phyloP scores from a whole-genome alignment of 768 basidiomycete genomes.

The Kwoniella mangroviensis region DNA sequence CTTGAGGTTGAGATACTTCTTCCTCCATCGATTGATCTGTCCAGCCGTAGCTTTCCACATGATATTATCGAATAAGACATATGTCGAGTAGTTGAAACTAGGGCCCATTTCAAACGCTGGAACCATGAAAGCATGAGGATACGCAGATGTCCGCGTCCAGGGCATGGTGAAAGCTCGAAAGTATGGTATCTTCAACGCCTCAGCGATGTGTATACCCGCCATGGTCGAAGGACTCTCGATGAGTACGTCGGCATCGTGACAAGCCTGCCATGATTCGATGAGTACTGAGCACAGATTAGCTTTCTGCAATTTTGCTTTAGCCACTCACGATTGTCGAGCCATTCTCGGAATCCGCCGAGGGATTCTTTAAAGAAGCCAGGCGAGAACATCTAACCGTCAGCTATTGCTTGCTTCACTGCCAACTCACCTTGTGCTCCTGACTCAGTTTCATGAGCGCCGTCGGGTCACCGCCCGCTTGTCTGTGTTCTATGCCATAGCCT shows the following conservation, averaged over 20 bases:
- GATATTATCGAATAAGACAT: slow-evolving; percentile 69
- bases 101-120: slow-evolving; percentile 69
- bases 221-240: slow-evolving; percentile 72
- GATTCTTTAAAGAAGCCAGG: slow-evolving; percentile 73
- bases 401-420: background rate
- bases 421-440: slow-evolving; percentile 59
- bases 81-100: slow-evolving; percentile 64
- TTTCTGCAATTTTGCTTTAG: background rate
- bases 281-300: slow-evolving; percentile 61
- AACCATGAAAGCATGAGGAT: slow-evolving; percentile 68
- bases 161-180: slow-evolving; percentile 61
- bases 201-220: slow-evolving; percentile 74
- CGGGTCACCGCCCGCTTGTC: slow-evolving; percentile 71
- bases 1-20: slow-evolving; percentile 62
- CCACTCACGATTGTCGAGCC: slow-evolving; percentile 68
- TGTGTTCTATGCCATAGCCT: slow-evolving; percentile 67
- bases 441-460: slow-evolving; percentile 71
- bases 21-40: slow-evolving; percentile 72
- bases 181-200: slow-evolving; percentile 70
- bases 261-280: slow-evolving; percentile 68
- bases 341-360: slow-evolving; percentile 66
- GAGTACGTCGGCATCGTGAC: slow-evolving; percentile 69
- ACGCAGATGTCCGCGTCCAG: slow-evolving; percentile 63
- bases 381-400: slow-evolving; percentile 65
- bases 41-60: slow-evolving; percentile 71